Base-by-base conservation (phyloP, 2,329 filamentous ascomycete genomes). In the Aspergillus sp. region DNA sequence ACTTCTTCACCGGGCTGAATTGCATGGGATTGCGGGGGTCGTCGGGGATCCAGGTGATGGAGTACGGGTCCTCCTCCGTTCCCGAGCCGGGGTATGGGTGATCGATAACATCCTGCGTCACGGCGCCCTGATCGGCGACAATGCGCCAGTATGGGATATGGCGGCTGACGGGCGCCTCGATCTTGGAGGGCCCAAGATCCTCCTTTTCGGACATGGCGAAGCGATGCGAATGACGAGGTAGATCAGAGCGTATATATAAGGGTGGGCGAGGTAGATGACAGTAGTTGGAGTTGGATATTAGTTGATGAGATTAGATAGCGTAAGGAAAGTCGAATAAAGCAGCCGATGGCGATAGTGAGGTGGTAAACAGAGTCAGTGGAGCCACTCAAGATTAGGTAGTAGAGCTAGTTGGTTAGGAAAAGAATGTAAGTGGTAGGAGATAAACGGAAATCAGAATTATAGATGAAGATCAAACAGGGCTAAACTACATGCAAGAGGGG, bases 11-110 rank as follows among this genome's bases (percentile, higher is more conserved):
- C 5, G 52, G 50, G 6, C 68, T 58, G 31, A 75, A 76, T 12
- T 67, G 66, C 66, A 79, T 72, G 3, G 79, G 78, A 54, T 81
- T 77, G 31, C 77, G 71, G 10, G 75, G 74, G 56, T 81, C 79
- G 52, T 75, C 65, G 6, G 76, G 73, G 47, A 80, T 74, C 70
- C 74, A 81, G 55, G 75, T 70, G 16, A 81, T 73, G n/a, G 73
- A 68, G 63, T 73, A 80, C 0, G 78, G 78, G 61, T 80, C 77
- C 1, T 74, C 68, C 26, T 75, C 70, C 0, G 77, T 80, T 0
- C 78, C 78, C 0, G 71, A 72, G 20, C 78, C 78, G 45, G 69
- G 62, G 55, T 72, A 75, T 16, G 60, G 61, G 46, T 70, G 61
- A 56, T 75, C 71, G 42, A 69, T 63, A 9, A 76, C 66, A 53